Percentiles rank a stretch among this genome's conserved stretches.
These are phyloP conservation scores for Cystoisospora suis DNA, from an alignment of 169 alveolate species.

Conservation along the genomic window DNA sequence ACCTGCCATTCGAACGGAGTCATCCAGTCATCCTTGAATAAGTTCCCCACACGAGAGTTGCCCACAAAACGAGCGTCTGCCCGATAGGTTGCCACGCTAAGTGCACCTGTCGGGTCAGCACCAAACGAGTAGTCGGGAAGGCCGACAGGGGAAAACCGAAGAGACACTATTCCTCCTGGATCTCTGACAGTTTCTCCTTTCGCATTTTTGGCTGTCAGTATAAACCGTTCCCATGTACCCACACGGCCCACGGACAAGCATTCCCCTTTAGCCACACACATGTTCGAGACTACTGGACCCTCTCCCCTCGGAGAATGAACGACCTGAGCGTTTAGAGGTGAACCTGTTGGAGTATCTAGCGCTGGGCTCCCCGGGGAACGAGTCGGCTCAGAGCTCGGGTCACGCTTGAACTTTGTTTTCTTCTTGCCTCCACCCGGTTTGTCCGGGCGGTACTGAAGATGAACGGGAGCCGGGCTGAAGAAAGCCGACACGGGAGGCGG, in stretches of 20 bases:
- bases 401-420: no score
- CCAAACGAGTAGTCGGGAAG: background rate
- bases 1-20: background rate
- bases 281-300: constrained; percentile 46
- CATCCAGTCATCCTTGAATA: constrained; percentile 25
- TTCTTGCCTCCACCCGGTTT: no score
- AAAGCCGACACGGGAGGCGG: background rate
- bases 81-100: background rate
- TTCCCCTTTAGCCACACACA: constrained; percentile 63
- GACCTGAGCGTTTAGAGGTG: background rate
- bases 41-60: background rate
- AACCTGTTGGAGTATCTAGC: background rate
- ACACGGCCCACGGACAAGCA: constrained; percentile 24
- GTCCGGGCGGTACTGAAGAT: background rate
- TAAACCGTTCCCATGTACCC: constrained; percentile 22
- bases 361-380: background rate
- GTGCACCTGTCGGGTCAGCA: background rate
- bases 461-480: background rate
- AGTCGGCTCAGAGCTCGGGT: no score
- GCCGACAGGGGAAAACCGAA: constrained; percentile 38
- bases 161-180: background rate
- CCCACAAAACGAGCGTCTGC: background rate
- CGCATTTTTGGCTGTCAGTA: constrained; percentile 20
- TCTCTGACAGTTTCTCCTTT: background rate
- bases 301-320: constrained; percentile 56